Conservation (phyloP, 2,329 filamentous ascomycete genomes). For the Fragosphaeria purpurea region DNA sequence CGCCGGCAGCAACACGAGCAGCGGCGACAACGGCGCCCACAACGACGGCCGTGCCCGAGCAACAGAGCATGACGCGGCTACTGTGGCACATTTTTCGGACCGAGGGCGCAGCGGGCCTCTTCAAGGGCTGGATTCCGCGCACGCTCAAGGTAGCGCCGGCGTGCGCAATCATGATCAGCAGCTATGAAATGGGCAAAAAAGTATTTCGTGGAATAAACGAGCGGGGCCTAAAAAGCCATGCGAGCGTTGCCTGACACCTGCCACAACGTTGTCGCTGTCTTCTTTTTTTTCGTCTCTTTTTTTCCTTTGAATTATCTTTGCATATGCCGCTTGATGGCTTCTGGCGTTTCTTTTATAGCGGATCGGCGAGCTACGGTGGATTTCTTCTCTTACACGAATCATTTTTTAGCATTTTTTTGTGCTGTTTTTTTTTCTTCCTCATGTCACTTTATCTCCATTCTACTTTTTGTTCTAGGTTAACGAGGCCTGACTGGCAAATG, state of each 20-base stretch:
- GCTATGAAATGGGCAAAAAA: slow-evolving; percentile 91
- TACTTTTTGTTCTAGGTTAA: too few relatives aligned
- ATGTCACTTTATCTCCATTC: too few relatives aligned
- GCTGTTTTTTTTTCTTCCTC: too few relatives aligned
- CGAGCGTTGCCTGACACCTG: too few relatives aligned
- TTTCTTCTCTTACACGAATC: too few relatives aligned
- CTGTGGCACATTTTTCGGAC: slow-evolving; percentile 85
- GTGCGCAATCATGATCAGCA: slow-evolving; percentile 98
- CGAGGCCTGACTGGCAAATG: too few relatives aligned
- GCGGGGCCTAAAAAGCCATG: slow-evolving; percentile 13
- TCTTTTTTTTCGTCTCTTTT: background rate
- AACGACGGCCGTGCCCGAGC: slow-evolving; percentile 51
- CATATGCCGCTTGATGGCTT: too few relatives aligned
- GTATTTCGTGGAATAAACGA: slow-evolving; percentile 69
- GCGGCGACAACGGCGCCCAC: slow-evolving; percentile 18
- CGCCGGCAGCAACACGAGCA: too few relatives aligned
- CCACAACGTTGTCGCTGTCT: background rate
- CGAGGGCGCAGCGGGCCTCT: slow-evolving; percentile 72
- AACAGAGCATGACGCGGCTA: slow-evolving; percentile 68
- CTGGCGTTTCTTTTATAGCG: too few relatives aligned
- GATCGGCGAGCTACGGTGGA: too few relatives aligned
- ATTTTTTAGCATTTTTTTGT: too few relatives aligned
- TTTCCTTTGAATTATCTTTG: background rate
- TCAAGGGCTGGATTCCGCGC: slow-evolving; percentile 83
- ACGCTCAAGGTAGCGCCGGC: slow-evolving; percentile 92